Conservation (phyloP, 768 basidiomycete species). For the Paxillus rubicundulus region DNA sequence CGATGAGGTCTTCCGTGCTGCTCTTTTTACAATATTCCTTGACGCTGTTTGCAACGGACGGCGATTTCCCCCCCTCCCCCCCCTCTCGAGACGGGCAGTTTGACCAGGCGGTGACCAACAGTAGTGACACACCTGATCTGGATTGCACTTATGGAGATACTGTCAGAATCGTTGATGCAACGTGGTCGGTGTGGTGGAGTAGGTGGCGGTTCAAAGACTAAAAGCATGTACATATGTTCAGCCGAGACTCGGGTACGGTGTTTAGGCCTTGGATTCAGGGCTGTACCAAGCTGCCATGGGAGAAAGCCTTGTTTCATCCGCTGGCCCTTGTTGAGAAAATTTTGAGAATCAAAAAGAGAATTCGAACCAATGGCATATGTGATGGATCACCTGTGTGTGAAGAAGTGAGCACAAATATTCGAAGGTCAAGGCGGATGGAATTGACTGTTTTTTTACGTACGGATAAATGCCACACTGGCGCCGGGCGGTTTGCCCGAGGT, state of each 20-base stretch:
- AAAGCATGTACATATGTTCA: not conserved
- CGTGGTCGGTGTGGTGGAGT: not conserved
- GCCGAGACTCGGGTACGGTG: not conserved
- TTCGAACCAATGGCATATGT: not conserved
- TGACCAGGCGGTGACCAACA: not conserved
- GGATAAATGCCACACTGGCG: not conserved
- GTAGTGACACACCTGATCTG: not conserved
- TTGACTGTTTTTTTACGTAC: constrained; percentile 7
- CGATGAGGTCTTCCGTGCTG: constrained; percentile 14
- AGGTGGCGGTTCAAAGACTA: not conserved
- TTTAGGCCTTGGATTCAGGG: not conserved
- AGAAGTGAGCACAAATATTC: not conserved
- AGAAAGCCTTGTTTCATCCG: not conserved
- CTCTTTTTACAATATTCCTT: constrained; percentile 1
- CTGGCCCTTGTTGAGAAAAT: not conserved
- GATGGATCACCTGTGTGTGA: not conserved
- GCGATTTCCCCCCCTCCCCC: not conserved
- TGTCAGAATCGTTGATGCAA: not conserved
- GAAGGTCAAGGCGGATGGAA: not conserved
- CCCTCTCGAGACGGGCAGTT: too few relatives aligned
- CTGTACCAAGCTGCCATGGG: not conserved
- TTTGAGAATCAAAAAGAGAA: constrained; percentile 3
- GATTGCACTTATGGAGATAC: constrained; percentile 2
- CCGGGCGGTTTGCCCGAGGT: constrained; percentile 1
- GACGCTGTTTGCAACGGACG: constrained; percentile 9